These are phyloP conservation scores for Trifolium pratense DNA, from an alignment of 306 rosid genomes.

Conservation along the genomic window DNA sequence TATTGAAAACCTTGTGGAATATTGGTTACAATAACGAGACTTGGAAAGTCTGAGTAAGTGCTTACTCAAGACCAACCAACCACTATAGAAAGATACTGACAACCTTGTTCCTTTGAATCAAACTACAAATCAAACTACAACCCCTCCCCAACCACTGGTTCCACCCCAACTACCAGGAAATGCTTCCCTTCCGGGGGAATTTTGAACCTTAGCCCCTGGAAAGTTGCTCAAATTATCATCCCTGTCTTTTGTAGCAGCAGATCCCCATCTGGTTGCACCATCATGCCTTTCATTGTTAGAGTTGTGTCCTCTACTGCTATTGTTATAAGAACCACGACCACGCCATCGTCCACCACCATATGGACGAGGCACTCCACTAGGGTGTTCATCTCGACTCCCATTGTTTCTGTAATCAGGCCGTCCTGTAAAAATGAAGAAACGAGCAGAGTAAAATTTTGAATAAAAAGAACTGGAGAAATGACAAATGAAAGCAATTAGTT, in stretches of 20 bases:
- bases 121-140: too few species aligned
- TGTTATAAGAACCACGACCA: slow-evolving; percentile 69
- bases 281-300: slow-evolving; percentile 62
- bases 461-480: background rate
- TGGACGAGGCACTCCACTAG: slow-evolving; percentile 94
- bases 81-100: too few species aligned
- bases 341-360: slow-evolving; percentile 66
- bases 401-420: slow-evolving; percentile 65
- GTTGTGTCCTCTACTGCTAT: slow-evolving; percentile 60
- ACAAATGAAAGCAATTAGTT: background rate
- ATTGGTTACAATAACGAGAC: too few species aligned
- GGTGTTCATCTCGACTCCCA: slow-evolving; percentile 72
- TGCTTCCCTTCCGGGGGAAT: slow-evolving; percentile 89
- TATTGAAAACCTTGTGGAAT: too few species aligned
- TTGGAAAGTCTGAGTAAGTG: too few species aligned
- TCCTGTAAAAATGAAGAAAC: slow-evolving; percentile 49
- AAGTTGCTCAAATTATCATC: slow-evolving; percentile 70
- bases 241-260: slow-evolving; percentile 60
- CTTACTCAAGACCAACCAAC: too few species aligned
- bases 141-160: slow-evolving; percentile 41
- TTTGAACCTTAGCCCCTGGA: slow-evolving; percentile 81
- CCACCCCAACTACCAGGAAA: slow-evolving; percentile 91
- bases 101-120: too few species aligned
- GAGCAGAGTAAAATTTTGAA: background rate
- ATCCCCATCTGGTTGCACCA: slow-evolving; percentile 66